Evolutionary conservation across 257 asterid species (phyloP).

Genomic region (Solanum arcanum): DNA sequence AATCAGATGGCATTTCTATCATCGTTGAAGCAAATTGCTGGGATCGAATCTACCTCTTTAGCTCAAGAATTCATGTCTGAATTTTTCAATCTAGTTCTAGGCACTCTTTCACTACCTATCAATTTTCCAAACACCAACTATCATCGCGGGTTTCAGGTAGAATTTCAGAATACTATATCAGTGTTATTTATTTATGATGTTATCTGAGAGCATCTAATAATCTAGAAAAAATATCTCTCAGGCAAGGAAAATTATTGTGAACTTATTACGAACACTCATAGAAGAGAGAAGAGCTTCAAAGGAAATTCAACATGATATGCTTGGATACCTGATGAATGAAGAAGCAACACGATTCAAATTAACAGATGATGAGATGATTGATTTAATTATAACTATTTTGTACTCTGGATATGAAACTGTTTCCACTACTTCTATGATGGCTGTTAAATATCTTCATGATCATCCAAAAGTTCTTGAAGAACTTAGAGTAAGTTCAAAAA

Average conservation of each 20-base stretch:
- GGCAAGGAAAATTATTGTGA: slow-evolving; percentile 74
- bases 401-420: slow-evolving; percentile 87
- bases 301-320: slow-evolving; percentile 49
- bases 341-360: slow-evolving; percentile 43
- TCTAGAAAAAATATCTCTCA: neutral
- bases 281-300: slow-evolving; percentile 45
- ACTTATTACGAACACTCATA: slow-evolving; percentile 37
- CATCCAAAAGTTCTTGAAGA: slow-evolving; percentile 80
- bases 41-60: slow-evolving; percentile 56
- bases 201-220: neutral
- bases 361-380: slow-evolving; percentile 72
- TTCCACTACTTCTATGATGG: slow-evolving; percentile 95
- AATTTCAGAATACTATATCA: neutral
- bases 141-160: slow-evolving; percentile 73
- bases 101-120: slow-evolving; percentile 90
- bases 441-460: slow-evolving; percentile 80
- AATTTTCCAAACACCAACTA: slow-evolving; percentile 85
- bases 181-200: neutral
- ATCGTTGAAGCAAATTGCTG: slow-evolving; percentile 77
- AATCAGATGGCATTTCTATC: slow-evolving; percentile 87
- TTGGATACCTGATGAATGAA: slow-evolving; percentile 35
- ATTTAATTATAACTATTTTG: slow-evolving; percentile 64
- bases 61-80: slow-evolving; percentile 74
- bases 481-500: slow-evolving; percentile 42
- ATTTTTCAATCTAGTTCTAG: slow-evolving; percentile 80